Conservation (phyloP, 768 basidiomycete genomes). For the Baorangia bicolor region DNA sequence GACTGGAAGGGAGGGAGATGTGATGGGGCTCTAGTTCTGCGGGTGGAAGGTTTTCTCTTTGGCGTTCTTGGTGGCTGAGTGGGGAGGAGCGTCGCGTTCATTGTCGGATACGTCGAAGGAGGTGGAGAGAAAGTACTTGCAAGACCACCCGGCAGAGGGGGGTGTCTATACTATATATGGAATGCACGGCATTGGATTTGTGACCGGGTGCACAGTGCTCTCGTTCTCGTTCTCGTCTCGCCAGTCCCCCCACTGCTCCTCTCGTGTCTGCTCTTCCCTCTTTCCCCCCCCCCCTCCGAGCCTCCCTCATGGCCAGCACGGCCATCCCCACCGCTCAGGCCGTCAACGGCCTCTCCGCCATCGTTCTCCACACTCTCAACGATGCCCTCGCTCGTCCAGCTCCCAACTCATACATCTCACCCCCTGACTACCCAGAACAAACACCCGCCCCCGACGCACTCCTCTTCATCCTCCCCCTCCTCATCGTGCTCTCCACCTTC, state of each 20-base stretch:
- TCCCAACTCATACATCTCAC: neutral
- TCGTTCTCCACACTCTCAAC: conserved; percentile 4
- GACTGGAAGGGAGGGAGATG: conserved; percentile 53
- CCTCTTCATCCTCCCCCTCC: conserved; percentile 86
- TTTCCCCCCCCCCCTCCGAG: neutral
- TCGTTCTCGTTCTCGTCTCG: neutral
- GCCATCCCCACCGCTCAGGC: neutral
- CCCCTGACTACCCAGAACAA: conserved; percentile 23
- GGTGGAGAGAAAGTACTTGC: neutral
- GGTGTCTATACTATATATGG: conserved; percentile 17
- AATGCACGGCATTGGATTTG: conserved; percentile 12
- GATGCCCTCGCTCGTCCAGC: conserved; percentile 1
- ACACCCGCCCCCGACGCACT: conserved; percentile 57
- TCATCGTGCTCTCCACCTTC: conserved; percentile 91
- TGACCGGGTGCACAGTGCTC: conserved; percentile 2
- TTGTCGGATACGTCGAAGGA: conserved; percentile 23
- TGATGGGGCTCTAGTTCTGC: conserved; percentile 54
- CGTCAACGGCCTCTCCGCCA: conserved; percentile 4
- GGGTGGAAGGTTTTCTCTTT: conserved; percentile 55
- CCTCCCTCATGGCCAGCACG: conserved; percentile 6
- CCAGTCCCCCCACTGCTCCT: neutral
- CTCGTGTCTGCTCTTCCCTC: neutral
- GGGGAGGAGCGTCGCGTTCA: conserved; percentile 52
- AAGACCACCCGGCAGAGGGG: conserved; percentile 13
- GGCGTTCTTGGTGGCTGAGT: conserved; percentile 47